Base-by-base conservation (phyloP, 805 yeast genomes). In the Yueomyces sinensis region DNA sequence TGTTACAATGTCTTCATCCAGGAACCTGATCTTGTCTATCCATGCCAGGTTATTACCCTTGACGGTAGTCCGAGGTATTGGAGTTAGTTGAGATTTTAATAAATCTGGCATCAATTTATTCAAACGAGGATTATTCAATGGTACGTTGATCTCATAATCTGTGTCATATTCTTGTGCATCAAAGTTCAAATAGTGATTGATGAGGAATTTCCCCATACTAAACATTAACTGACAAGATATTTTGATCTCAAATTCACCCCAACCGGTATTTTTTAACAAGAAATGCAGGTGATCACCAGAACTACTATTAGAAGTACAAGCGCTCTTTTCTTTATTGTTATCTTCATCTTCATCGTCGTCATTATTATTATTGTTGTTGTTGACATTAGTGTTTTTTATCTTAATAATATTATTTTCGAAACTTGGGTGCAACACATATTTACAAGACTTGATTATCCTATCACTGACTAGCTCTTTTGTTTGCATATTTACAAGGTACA, bases 221-320 rank as follows among this genome's bases (percentile, higher is more conserved):
- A 86, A 94, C 13, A 75, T 67, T 32, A 80, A 65, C 38, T 76
- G 76, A 36, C 89, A 65, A 4, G 76, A 66, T 39, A 91, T 76
- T 19, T 80, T 80, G 55, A 89, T 67, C 50, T 82, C 94, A 51
- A 89, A 89, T 49, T 87, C 96, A 50, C 97, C 98, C 97, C 97
- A 89, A 32, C 97, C 98, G 58, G 79, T 73, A 58, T 89, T 97
- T 49, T 76, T 80, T 35, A 89, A 71, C 46, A 60, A 66, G 62
- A 86, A 89, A 7, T 97, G 97, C 5, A 82, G n/a, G n/a, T n/a
- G n/a, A n/a, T n/a, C n/a, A n/a, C n/a, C n/a, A n/a, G n/a, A n/a
- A n/a, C n/a, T n/a, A n/a, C n/a, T n/a, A n/a, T n/a, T n/a, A n/a
- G n/a, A n/a, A n/a, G n/a, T n/a, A n/a, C n/a, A n/a, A n/a, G n/a